Base-by-base conservation (phyloP, 768 basidiomycete species). In the Suillus sp. region DNA sequence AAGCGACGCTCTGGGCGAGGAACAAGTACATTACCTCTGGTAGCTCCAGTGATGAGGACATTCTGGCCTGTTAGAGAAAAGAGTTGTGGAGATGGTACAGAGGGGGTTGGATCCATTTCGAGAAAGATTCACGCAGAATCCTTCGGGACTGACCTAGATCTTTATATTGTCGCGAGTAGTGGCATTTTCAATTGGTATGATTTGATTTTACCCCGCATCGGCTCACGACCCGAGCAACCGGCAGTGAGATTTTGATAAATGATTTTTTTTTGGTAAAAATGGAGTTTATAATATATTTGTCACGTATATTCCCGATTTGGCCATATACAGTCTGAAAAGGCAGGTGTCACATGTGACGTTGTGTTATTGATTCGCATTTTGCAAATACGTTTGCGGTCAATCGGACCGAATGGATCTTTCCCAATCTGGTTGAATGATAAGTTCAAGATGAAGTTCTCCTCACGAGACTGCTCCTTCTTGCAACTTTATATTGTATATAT, bases 31-130 rank as follows among this genome's bases (percentile, higher is more conserved):
- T 73, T 74, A 90, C 91, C 92, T 75, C 92, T 81, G 27, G 90
- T 86, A 37, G 88, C 90, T 65, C 92, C 92, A 43, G 93, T 94
- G 70, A 95, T 84, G 76, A 94, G 86, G 40, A 84, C 90, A 62
- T 84, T 89, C 71, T 87, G 80, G 63, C 86, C 85, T 3, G 76
- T 72, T 70, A 95, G 84, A 62, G 84, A 83, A 76, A 93, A 93
- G 57, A 95, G 84, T 42, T 80, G 75, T 65, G 76, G 83, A 14
- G 86, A 78, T 69, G 76, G 80, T 71, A 77, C 65, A 38, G 75
- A 66, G 32, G 87, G 85, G 43, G 86, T 80, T 63, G 80, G 78
- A 70, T 86, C 83, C 85, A 88, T 87, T 66, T 60, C 8, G 25
- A 61, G 30, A n/a, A 20, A 18, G 27, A 30, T 57, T 61, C 38